Percentiles rank a stretch among this genome's conserved stretches.
Evolutionary conservation across 2,329 filamentous ascomycete genomes (phyloP).

Genomic region (Zasmidium angulare): DNA sequence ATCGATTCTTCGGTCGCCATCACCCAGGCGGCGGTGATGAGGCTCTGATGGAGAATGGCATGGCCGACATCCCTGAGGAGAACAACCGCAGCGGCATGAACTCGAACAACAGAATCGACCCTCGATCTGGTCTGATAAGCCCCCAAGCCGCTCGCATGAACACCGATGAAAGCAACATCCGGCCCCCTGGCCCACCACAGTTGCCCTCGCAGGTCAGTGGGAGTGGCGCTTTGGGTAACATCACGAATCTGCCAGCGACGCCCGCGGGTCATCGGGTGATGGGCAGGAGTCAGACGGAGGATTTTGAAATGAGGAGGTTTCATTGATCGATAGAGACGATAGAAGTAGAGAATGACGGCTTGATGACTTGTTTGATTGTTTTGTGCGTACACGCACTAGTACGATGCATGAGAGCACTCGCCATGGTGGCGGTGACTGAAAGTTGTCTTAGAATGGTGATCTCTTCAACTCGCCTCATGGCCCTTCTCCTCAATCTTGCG

Average conservation of each 20-base stretch:
- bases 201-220: constrained; percentile 19
- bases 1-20: constrained; percentile 61
- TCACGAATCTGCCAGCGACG: constrained; percentile 16
- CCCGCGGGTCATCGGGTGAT: constrained; percentile 20
- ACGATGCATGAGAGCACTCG: no score
- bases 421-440: no score
- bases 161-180: constrained; percentile 31
- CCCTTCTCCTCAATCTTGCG: no score
- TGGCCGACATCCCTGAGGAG: constrained; percentile 40
- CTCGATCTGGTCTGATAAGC: constrained; percentile 33
- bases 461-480: no score
- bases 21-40: constrained; percentile 28
- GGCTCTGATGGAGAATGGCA: constrained; percentile 36
- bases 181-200: constrained; percentile 19
- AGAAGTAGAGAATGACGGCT: no score
- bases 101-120: constrained; percentile 28
- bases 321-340: constrained; percentile 5
- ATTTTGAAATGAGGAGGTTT: constrained; percentile 31
- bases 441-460: no score
- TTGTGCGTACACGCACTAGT: no score
- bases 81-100: constrained; percentile 4
- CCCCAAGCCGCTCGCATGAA: constrained; percentile 31
- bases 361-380: no score
- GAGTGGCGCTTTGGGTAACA: constrained; percentile 19
- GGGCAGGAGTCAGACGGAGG: constrained; percentile 29